Percentiles rank a stretch among this genome's conserved stretches.
Evolutionary conservation across 768 basidiomycete species (phyloP).

Genomic region (Tulasnella sp.): DNA sequence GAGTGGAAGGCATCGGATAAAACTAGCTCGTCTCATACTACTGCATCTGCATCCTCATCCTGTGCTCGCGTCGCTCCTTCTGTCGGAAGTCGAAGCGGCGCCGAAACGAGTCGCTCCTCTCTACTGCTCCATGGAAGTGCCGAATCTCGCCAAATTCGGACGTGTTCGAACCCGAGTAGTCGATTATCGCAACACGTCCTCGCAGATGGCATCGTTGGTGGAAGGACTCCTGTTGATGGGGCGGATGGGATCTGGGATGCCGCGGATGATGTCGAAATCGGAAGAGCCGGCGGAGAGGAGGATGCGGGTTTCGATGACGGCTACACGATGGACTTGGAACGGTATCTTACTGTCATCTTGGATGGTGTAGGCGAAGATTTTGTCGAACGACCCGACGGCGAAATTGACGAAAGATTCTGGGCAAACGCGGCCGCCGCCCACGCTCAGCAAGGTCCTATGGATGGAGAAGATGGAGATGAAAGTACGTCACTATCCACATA

Average conservation of each 20-base stretch:
- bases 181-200: background rate
- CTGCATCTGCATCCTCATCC: background rate
- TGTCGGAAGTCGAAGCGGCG: constrained; percentile 12
- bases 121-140: background rate
- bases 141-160: background rate
- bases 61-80: background rate
- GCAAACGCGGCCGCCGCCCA: constrained; percentile 90
- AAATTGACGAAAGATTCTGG: constrained; percentile 97
- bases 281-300: background rate
- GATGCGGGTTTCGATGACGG: background rate
- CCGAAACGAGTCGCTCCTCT: background rate
- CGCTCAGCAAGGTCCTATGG: constrained; percentile 57
- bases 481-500: constrained; percentile 50
- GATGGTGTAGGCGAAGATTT: constrained; percentile 45
- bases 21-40: background rate
- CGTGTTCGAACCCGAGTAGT: background rate
- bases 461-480: constrained; percentile 58
- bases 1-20: background rate
- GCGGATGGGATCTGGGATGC: background rate
- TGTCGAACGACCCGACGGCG: constrained; percentile 61
- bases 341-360: constrained; percentile 9
- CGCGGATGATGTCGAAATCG: background rate
- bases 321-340: background rate
- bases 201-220: background rate
- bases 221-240: background rate